Conservation (phyloP, 176 grass and related monocot species). For the Sorghum bicolor region DNA sequence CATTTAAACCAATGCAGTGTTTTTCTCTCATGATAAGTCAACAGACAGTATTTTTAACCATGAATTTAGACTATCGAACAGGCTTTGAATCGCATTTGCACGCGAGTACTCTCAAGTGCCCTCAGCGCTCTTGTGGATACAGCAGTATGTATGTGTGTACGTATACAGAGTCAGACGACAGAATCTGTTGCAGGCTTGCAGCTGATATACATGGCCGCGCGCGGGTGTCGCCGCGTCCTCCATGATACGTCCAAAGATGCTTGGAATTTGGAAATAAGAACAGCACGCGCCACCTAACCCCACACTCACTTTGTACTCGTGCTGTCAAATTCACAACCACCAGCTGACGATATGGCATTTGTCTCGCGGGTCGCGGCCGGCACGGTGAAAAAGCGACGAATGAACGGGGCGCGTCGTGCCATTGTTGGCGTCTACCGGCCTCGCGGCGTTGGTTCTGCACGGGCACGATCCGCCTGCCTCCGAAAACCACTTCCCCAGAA, state of each 20-base stretch:
- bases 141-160: fast-evolving
- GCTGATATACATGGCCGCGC: background rate
- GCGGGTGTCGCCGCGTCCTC: background rate
- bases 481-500: constrained; percentile 49
- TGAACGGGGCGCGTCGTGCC: background rate
- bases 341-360: too few species aligned
- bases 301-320: background rate
- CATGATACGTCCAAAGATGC: background rate
- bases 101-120: too few species aligned
- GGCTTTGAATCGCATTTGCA: too few species aligned
- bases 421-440: background rate
- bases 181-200: too few species aligned
- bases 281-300: background rate
- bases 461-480: constrained; percentile 26
- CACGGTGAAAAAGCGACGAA: constrained; percentile 8
- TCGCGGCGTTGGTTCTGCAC: background rate
- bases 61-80: too few species aligned
- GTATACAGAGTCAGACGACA: too few species aligned
- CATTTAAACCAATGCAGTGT: too few species aligned
- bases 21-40: too few species aligned
- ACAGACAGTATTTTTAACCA: too few species aligned
- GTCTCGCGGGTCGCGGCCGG: background rate
- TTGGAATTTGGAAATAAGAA: background rate
- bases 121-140: too few species aligned
- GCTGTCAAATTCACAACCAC: background rate